Percentiles rank a stretch among this genome's conserved stretches.
Conservation (phyloP, 495 filamentous ascomycete species). For the Pyronema omphalodes region DNA sequence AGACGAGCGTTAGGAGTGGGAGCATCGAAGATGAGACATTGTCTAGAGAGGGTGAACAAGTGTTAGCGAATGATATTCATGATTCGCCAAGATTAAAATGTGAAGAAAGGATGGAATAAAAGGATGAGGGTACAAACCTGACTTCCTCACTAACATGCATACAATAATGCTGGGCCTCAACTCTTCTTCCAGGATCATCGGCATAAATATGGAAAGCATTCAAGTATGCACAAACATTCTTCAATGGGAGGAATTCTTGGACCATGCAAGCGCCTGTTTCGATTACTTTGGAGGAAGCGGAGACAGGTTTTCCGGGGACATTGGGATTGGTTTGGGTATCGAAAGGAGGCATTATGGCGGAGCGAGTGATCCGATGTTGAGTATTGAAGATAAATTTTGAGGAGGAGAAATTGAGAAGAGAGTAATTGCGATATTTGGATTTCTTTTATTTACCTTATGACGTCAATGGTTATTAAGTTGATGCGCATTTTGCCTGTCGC, state of each 20-base stretch:
- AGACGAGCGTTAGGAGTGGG: constrained; percentile 45
- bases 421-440: too few species aligned
- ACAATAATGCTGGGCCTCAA: constrained; percentile 80
- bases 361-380: neutral
- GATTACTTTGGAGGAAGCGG: constrained; percentile 40
- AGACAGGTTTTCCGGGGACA: constrained; percentile 32
- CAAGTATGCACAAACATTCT: constrained; percentile 64
- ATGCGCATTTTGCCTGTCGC: too few species aligned
- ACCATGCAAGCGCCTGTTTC: constrained; percentile 44
- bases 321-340: constrained; percentile 10
- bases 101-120: constrained; percentile 5
- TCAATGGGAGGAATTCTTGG: constrained; percentile 54
- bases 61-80: constrained; percentile 6
- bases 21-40: constrained; percentile 75
- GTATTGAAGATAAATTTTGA: too few species aligned
- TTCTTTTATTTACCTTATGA: too few species aligned
- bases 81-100: neutral
- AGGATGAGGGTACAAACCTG: neutral
- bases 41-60: constrained; percentile 38
- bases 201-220: constrained; percentile 76
- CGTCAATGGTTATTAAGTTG: too few species aligned
- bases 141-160: constrained; percentile 51
- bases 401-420: too few species aligned
- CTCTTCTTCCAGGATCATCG: constrained; percentile 38
- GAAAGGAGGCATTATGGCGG: neutral